Base-by-base conservation (phyloP, 2,329 filamentous ascomycete species). In the Diaporthe caulivora region DNA sequence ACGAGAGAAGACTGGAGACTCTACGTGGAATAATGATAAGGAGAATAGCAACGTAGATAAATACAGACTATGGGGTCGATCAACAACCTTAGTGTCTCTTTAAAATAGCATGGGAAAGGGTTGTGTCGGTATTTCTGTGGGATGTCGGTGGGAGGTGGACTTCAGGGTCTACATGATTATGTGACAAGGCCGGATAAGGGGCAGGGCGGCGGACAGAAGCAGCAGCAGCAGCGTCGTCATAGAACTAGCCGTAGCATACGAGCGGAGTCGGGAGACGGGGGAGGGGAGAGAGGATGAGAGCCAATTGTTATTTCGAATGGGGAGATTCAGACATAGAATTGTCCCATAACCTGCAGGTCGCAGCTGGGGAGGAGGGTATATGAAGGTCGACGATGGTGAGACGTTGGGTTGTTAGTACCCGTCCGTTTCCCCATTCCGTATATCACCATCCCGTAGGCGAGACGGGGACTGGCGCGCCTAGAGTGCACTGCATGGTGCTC, bases 41-140 rank as follows among this genome's bases (percentile, higher is more conserved):
- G n/a, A 15, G 9, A 67, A 67, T 24, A 67, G 31, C 44, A 65
- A 40, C 24, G n/a, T 31, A 24, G 3, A 40, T 10, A 17, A 24
- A 37, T 49, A 51, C 4, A 53, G 62, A 53, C n/a, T 49, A 65
- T 49, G 42, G 44, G 62, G 62, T 53, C 31, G 47, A 53, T 67
- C 62, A 67, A 67, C 62, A 67, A 67, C 62, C 62, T 53, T 40
- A 26, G 62, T 67, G 31, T 53, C 34, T 26, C 31, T 67, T 67
- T 62, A 62, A 60, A 29, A 53, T 40, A 67, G 15, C 31, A 40
- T 67, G 62, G 62, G 31, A 40, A 37, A 67, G 31, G 62, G 44
- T 40, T 53, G 62, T 37, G 47, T 53, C 47, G 62, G 47, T 67
- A 53, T 29, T 67, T 67, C 9, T 51, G 62, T 37, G 62, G 44